Percentiles rank a stretch among this genome's conserved stretches.
phyloP scores from a whole-genome alignment of 1,284 basidiomycete genomes.

The Puccinia polysora region DNA sequence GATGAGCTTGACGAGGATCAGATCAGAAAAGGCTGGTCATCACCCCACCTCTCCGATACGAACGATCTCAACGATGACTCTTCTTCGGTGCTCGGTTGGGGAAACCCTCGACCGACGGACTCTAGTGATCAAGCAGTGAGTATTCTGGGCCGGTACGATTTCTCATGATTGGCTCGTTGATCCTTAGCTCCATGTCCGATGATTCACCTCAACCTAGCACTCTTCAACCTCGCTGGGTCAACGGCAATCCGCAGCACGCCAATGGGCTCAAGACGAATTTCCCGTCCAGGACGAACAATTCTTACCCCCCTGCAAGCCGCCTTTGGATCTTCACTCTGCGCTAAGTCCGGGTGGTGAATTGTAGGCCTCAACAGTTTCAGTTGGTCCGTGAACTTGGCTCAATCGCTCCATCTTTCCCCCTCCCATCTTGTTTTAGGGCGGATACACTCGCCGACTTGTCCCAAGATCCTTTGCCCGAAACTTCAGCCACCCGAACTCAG shows the following conservation, averaged over 20 bases:
- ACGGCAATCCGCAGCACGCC: not conserved
- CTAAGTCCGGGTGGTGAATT: constrained; percentile 10
- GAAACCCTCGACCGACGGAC: too few species aligned
- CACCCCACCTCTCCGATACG: constrained; percentile 7
- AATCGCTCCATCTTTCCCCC: not conserved
- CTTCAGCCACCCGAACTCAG: constrained; percentile 18
- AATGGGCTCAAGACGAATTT: constrained; percentile 2
- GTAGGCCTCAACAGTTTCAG: constrained; percentile 3
- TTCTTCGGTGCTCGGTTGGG: too few species aligned
- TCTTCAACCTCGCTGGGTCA: too few species aligned
- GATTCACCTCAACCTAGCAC: too few species aligned
- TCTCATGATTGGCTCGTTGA: too few species aligned
- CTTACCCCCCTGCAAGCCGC: constrained; percentile 9
- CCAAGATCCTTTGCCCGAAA: constrained; percentile 11
- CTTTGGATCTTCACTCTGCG: constrained; percentile 4
- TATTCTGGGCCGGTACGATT: too few species aligned
- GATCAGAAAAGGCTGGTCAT: constrained; percentile 7
- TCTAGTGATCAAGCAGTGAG: too few species aligned
- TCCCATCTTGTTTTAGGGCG: not conserved
- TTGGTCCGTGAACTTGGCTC: not conserved
- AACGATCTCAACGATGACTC: not conserved
- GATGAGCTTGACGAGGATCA: not conserved
- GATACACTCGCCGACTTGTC: constrained; percentile 1
- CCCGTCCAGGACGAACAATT: constrained; percentile 8
- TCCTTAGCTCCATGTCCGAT: too few species aligned